Conservation (phyloP, 805 yeast genomes). For the Cyberlindnera lachancei region DNA sequence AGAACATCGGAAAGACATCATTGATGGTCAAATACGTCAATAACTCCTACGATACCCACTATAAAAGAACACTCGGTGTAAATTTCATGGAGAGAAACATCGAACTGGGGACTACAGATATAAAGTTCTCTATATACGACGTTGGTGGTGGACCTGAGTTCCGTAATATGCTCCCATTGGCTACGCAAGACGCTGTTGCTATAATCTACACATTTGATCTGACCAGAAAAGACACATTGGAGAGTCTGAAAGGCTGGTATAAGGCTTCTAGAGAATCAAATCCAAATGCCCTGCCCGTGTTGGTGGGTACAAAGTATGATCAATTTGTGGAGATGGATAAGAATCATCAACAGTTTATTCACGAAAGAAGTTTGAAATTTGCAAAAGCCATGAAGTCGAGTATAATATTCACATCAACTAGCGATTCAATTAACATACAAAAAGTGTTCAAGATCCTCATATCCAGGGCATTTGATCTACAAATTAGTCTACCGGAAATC, state of each 20-base stretch:
- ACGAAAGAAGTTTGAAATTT: slow-evolving; percentile 73
- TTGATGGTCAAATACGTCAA: slow-evolving; percentile 97
- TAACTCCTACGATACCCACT: slow-evolving; percentile 83
- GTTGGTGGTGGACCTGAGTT: slow-evolving; percentile 94
- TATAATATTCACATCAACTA: slow-evolving; percentile 82
- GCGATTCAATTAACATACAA: slow-evolving; percentile 87
- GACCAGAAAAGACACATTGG: slow-evolving; percentile 77
- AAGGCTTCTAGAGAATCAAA: slow-evolving; percentile 85
- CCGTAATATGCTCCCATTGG: slow-evolving; percentile 91
- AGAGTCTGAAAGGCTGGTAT: slow-evolving; percentile 92
- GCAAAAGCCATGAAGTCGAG: slow-evolving; percentile 86
- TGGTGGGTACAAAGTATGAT: slow-evolving; percentile 93
- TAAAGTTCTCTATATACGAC: slow-evolving; percentile 91
- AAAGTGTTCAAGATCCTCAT: slow-evolving; percentile 87
- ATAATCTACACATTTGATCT: slow-evolving; percentile 85
- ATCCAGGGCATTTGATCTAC: slow-evolving; percentile 84
- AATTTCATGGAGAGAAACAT: slow-evolving; percentile 90
- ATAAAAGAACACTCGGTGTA: slow-evolving; percentile 91
- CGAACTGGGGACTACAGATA: slow-evolving; percentile 75
- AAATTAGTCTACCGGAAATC: slow-evolving; percentile 69
- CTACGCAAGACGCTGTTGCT: slow-evolving; percentile 88
- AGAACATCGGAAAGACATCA: slow-evolving; percentile 93
- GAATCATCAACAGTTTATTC: slow-evolving; percentile 77
- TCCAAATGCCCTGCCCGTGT: slow-evolving; percentile 81
- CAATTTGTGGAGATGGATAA: slow-evolving; percentile 70